Evolutionary conservation across 495 filamentous ascomycete genomes (phyloP).

Genomic region (Staphylotrichum longicolle): DNA sequence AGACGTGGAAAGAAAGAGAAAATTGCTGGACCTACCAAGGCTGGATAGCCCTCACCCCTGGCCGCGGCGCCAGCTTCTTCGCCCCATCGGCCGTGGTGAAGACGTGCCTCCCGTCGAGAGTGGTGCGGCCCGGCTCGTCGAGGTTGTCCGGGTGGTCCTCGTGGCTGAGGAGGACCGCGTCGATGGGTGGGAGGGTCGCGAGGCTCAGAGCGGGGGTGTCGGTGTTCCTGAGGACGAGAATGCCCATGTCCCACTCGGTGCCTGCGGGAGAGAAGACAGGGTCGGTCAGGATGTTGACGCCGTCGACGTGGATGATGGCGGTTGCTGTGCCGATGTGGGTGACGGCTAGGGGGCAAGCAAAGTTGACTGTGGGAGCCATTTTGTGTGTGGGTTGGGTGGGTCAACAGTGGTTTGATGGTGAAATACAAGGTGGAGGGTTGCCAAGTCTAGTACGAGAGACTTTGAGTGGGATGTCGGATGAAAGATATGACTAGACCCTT

Average conservation of each 20-base stretch:
- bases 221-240: constrained; percentile 33
- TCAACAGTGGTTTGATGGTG: neutral
- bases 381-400: neutral
- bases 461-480: too few relatives aligned
- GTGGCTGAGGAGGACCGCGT: constrained; percentile 53
- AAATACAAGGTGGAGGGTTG: neutral
- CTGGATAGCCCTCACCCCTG: constrained; percentile 43
- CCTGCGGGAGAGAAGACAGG: constrained; percentile 52
- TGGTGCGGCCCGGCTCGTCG: constrained; percentile 39
- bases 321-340: constrained; percentile 55
- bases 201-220: constrained; percentile 40
- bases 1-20: too few relatives aligned
- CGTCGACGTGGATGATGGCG: constrained; percentile 49
- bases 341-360: constrained; percentile 28
- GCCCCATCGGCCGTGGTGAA: constrained; percentile 53
- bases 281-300: constrained; percentile 51
- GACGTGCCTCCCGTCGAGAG: constrained; percentile 50
- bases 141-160: constrained; percentile 58
- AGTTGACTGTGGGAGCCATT: constrained; percentile 21
- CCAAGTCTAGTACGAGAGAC: neutral
- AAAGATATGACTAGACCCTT: too few relatives aligned
- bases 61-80: constrained; percentile 42
- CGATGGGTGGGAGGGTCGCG: constrained; percentile 47
- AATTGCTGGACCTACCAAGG: constrained; percentile 20
- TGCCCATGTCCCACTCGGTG: constrained; percentile 38